A percentile compares a stretch with the other conserved stretches of the same genome.
phyloP scores from a whole-genome alignment of 225 moss, liverwort and hornwort species.

The Pleurozium schreberi region DNA sequence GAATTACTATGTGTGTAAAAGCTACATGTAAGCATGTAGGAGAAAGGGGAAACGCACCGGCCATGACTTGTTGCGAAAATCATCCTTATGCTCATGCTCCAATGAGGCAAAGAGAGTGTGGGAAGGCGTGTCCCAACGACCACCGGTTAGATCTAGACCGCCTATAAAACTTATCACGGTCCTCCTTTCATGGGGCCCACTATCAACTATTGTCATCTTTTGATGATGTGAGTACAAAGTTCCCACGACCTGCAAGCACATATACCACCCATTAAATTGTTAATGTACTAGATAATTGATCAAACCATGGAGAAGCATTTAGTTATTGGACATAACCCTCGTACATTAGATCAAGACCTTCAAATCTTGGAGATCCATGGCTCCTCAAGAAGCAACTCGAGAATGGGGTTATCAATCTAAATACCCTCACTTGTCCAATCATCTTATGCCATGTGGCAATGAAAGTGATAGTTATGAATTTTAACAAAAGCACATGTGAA shows the following conservation, averaged over 20 bases:
- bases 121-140: constrained; percentile 51
- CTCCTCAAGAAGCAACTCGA: accelerated
- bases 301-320: no score
- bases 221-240: constrained; percentile 49
- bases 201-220: constrained; percentile 41
- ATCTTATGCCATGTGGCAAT: background rate
- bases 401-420: background rate
- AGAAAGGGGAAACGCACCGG: background rate
- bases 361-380: background rate
- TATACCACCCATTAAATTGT: background rate
- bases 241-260: constrained; percentile 26
- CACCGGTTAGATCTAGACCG: constrained; percentile 31
- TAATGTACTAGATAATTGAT: background rate
- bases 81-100: constrained; percentile 23
- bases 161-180: constrained; percentile 28
- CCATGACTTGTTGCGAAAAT: constrained; percentile 43
- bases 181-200: constrained; percentile 18
- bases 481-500: accelerated
- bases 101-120: constrained; percentile 38
- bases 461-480: background rate
- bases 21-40: background rate
- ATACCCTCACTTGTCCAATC: background rate
- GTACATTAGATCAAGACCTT: background rate
- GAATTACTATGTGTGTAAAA: background rate
- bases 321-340: background rate